Evolutionary conservation across 2,329 filamentous ascomycete species (phyloP).

Genomic region (Diaporthe caulivora): DNA sequence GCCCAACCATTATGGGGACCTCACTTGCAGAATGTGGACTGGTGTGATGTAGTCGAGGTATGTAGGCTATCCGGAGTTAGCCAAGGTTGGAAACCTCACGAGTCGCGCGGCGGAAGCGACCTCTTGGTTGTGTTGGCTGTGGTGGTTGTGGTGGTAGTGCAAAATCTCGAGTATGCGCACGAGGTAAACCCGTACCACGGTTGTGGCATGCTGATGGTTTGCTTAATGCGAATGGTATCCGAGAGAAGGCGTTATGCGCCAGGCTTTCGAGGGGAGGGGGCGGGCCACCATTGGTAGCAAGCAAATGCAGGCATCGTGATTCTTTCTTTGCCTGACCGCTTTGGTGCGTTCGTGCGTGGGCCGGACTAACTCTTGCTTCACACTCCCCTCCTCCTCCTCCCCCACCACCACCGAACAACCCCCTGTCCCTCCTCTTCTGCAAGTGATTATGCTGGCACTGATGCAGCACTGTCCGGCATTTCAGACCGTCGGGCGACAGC

Average conservation of each 20-base stretch:
- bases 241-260: not conserved
- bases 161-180: too few relatives aligned
- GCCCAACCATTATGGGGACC: not conserved
- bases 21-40: slow-evolving; percentile 15
- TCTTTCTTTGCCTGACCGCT: slow-evolving; percentile 26
- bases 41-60: not conserved
- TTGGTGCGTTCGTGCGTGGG: slow-evolving; percentile 18
- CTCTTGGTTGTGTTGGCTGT: too few relatives aligned
- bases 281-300: not conserved
- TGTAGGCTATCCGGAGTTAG: slow-evolving; percentile 3
- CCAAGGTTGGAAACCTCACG: not conserved
- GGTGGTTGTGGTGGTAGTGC: too few relatives aligned
- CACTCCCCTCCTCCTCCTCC: not conserved
- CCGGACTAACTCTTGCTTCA: not conserved
- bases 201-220: not conserved
- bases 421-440: not conserved
- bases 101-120: slow-evolving; percentile 7
- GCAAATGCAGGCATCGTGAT: not conserved
- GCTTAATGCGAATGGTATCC: not conserved
- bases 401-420: too few relatives aligned
- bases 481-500: not conserved
- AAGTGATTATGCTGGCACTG: not conserved
- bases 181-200: slow-evolving; percentile 2
- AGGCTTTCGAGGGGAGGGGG: not conserved
- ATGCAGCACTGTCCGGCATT: not conserved